Evolutionary conservation across 441 rosid genomes (phyloP).

Genomic region (Gossypium davidsonii): DNA sequence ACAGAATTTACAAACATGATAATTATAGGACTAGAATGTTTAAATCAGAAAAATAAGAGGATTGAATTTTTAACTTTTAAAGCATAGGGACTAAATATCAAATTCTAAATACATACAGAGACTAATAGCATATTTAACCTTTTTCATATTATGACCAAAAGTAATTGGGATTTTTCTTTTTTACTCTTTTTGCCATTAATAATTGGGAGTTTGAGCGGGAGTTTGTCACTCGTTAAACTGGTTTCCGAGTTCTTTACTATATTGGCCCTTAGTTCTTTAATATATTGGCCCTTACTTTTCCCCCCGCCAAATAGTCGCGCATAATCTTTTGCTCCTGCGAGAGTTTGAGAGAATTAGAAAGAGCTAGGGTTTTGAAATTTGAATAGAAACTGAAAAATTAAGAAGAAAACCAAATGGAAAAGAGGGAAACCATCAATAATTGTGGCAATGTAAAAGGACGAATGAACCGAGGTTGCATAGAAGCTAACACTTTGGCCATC

Average conservation of each 20-base stretch:
- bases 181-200: background rate
- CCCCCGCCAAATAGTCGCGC: background rate
- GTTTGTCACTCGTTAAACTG: background rate
- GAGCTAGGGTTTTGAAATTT: conserved; percentile 1
- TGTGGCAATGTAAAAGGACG: conserved; percentile 14
- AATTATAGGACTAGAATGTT: too few species aligned
- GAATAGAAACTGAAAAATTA: background rate
- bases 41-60: too few species aligned
- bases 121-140: too few species aligned
- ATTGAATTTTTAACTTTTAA: too few species aligned
- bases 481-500: conserved; percentile 68
- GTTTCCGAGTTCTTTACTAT: background rate
- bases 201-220: conserved; percentile 4
- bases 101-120: too few species aligned
- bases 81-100: too few species aligned
- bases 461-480: conserved; percentile 36
- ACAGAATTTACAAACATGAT: too few species aligned
- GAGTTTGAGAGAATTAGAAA: background rate
- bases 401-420: conserved; percentile 1
- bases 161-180: too few species aligned
- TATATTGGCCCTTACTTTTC: background rate
- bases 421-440: background rate
- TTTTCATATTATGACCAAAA: too few species aligned
- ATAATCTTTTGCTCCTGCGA: background rate
- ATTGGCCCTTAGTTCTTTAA: background rate